Base-by-base conservation (phyloP, 1,284 basidiomycete genomes). In the Amylostereum areolatum region DNA sequence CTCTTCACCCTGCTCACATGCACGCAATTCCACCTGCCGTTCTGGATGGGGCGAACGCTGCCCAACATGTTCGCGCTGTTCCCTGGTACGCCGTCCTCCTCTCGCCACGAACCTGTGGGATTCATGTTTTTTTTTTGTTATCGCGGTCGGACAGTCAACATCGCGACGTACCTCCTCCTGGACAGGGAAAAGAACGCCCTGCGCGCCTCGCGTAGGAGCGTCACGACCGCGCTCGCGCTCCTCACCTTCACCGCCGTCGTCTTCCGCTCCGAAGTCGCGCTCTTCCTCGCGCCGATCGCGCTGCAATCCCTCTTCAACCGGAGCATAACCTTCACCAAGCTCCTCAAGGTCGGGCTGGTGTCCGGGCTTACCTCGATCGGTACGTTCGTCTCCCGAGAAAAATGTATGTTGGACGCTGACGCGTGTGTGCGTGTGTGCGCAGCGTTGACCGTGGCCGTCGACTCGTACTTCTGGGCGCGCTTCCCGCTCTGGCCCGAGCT, bases 11-110 rank as follows among this genome's bases (percentile, higher is more conserved):
- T 92, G 0, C 62, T 97, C 25, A 83, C 84, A 1, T 77, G 83
- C 51, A 80, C 81, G 0, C 93, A 97, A 63, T 98, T 97, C 63
- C 96, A 98, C 65, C 66, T 94, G 9, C 83, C 85, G 3, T 99
- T 93, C 66, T 99, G 93, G 85, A 88, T 92, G 68, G 83, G 92
- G 3, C 73, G 96, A 43, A 97, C 96, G 0, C 70, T 97, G 11
- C 95, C 96, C 0, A 99, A 99, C 65, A 95, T 94, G 80, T 83
- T 94, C 54, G 93, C 93, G 3, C 71, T 96, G 18, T 74, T 89
- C 7, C 80, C 85, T 46, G 85, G 92, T 94, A 35, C 18, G 50
- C 27, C 32, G 24, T 37, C 8, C n/a, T 27, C 33, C 11, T 25
- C 7, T 7, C 25, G 10, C 29, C 8, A 5, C 28, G 29, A 12